These are phyloP conservation scores for Apiospora sp. DNA, from an alignment of 2,329 filamentous ascomycete species.

Conservation along the genomic window DNA sequence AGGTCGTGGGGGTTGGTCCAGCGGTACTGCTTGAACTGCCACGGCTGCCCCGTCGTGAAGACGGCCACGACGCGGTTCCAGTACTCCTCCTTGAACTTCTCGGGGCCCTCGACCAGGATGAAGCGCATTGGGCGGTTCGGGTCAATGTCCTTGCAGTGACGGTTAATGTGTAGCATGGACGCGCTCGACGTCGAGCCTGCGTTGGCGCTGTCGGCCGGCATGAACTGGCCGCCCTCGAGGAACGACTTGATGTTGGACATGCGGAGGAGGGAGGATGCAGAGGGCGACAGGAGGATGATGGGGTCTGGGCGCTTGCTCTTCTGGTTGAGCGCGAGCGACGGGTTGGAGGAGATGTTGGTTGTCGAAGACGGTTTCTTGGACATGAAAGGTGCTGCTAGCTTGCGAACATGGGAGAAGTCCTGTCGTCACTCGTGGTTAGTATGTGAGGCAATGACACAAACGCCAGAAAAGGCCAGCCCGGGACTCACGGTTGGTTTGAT, in stretches of 20 bases:
- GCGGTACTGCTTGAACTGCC: constrained; percentile 99
- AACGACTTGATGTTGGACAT: constrained; percentile 97
- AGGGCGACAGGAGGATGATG: constrained; percentile 96
- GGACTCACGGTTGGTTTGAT: constrained; percentile 82
- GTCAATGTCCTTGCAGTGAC: constrained; percentile 76
- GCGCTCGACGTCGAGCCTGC: constrained; percentile 68
- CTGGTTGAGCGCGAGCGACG: constrained; percentile 61
- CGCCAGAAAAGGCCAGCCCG: neutral
- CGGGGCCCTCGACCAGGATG: constrained; percentile 91
- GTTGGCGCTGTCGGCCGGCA: constrained; percentile 72
- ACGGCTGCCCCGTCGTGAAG: constrained; percentile 95
- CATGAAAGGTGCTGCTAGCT: constrained; percentile 81
- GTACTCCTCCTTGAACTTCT: constrained; percentile 97
- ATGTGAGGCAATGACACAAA: neutral
- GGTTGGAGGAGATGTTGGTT: constrained; percentile 48
- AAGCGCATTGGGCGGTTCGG: constrained; percentile 81
- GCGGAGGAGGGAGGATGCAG: constrained; percentile 90
- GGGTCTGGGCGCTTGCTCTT: constrained; percentile 71
- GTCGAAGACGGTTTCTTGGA: constrained; percentile 60
- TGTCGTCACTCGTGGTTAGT: constrained; percentile 47
- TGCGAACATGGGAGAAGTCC: constrained; percentile 95
- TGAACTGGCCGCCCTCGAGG: constrained; percentile 84
- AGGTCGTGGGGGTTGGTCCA: constrained; percentile 90
- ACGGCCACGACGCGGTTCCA: constrained; percentile 95
- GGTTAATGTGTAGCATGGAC: constrained; percentile 87